phyloP scores from a whole-genome alignment of 768 basidiomycete genomes.

The Suillus clintonianus region DNA sequence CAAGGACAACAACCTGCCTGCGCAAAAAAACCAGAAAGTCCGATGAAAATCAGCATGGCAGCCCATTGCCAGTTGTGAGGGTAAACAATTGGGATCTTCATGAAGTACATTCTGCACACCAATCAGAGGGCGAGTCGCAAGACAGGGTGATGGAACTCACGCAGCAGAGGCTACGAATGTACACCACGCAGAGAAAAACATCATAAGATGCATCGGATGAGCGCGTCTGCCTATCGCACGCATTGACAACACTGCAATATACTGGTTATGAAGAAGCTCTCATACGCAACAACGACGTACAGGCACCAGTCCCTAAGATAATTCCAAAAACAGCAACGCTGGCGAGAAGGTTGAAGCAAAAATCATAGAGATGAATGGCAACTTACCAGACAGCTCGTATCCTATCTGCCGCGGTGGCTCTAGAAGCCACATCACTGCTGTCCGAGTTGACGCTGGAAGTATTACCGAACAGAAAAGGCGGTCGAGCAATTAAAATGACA shows the following conservation, averaged over 20 bases:
- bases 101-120: conserved; percentile 12
- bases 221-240: conserved; percentile 77
- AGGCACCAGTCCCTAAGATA: conserved; percentile 63
- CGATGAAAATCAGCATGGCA: conserved; percentile 14
- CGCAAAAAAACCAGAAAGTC: conserved; percentile 14
- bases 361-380: neutral
- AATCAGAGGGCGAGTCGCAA: neutral
- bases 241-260: conserved; percentile 46
- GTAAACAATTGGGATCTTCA: conserved; percentile 12
- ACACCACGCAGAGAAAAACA: conserved; percentile 64
- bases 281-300: conserved; percentile 41
- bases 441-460: neutral
- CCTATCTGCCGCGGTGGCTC: conserved; percentile 38
- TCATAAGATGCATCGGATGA: conserved; percentile 70
- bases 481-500: conserved; percentile 81
- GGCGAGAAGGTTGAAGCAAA: neutral
- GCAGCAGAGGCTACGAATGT: conserved; percentile 28
- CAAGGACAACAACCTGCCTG: conserved; percentile 14
- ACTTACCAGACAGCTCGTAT: conserved; percentile 60
- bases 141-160: conserved; percentile 6
- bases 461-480: conserved; percentile 68
- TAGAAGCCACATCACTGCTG: conserved; percentile 6
- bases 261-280: neutral
- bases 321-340: conserved; percentile 71
- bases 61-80: conserved; percentile 21